phyloP scores from a whole-genome alignment of 2,329 filamentous ascomycete species.

The Juglanconis juglandina region DNA sequence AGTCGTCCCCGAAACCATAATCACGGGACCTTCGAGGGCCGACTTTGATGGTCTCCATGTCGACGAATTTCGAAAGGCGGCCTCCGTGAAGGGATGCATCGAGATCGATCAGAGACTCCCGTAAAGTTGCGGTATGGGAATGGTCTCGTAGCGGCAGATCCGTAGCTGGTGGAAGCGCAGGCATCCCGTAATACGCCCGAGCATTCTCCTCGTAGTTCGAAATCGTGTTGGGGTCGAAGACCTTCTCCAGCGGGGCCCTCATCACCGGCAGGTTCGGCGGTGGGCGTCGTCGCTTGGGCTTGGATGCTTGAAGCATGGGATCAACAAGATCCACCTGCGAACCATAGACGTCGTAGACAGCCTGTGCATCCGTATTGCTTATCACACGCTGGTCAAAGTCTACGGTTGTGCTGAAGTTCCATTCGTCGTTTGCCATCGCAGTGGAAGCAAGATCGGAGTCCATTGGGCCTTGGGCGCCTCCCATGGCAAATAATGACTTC shows the following conservation, averaged over 20 bases:
- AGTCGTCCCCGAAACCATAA: slow-evolving; percentile 45
- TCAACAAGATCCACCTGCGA: slow-evolving; percentile 45
- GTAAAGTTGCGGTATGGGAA: slow-evolving; percentile 48
- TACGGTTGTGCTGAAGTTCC: slow-evolving; percentile 65
- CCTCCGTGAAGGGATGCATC: slow-evolving; percentile 57
- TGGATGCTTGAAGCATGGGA: slow-evolving; percentile 33
- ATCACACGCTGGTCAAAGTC: slow-evolving; percentile 60
- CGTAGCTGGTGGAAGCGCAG: slow-evolving; percentile 41
- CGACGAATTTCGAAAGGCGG: slow-evolving; percentile 55
- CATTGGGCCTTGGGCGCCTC: slow-evolving; percentile 54
- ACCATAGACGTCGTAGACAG: slow-evolving; percentile 57
- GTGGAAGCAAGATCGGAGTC: slow-evolving; percentile 41
- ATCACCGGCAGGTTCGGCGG: slow-evolving; percentile 58
- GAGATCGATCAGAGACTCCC: slow-evolving; percentile 63
- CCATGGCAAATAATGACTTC: slow-evolving; percentile 58
- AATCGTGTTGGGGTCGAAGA: slow-evolving; percentile 64
- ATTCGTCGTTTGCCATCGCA: slow-evolving; percentile 54
- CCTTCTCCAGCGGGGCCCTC: slow-evolving; percentile 59
- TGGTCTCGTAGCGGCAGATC: slow-evolving; percentile 60
- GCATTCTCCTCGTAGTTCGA: slow-evolving; percentile 64
- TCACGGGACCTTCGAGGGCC: slow-evolving; percentile 46
- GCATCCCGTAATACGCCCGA: slow-evolving; percentile 54
- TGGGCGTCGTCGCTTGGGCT: slow-evolving; percentile 52
- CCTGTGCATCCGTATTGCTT: slow-evolving; percentile 51
- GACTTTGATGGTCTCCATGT: slow-evolving; percentile 59